Percentiles rank a stretch among this genome's conserved stretches.
Evolutionary conservation across 2,329 filamentous ascomycete genomes (phyloP).

Genomic region (Lachnellula hyalina): DNA sequence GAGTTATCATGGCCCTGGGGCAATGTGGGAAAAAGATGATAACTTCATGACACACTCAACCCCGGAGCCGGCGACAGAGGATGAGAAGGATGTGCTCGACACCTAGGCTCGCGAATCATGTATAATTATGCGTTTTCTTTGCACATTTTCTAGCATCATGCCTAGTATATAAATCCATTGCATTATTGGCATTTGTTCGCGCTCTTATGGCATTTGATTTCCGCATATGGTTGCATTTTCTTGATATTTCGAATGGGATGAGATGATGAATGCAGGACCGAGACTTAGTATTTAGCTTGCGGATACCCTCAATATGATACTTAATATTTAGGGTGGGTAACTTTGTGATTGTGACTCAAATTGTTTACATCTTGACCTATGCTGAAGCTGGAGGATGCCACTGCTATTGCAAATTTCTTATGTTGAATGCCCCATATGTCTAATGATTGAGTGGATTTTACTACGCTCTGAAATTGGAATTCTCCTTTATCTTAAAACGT

Average conservation of each 20-base stretch:
- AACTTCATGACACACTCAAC: conserved; percentile 35
- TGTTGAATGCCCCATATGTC: no score
- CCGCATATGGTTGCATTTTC: neutral
- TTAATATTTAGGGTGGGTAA: neutral
- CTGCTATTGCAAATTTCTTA: no score
- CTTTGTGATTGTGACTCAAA: neutral
- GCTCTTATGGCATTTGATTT: neutral
- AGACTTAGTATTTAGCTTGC: neutral
- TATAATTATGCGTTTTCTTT: conserved; percentile 10
- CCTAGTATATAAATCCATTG: conserved; percentile 3
- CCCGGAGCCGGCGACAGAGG: conserved; percentile 26
- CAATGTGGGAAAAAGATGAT: conserved; percentile 49
- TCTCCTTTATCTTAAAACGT: no score
- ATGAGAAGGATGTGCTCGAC: conserved; percentile 29
- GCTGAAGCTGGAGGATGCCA: no score
- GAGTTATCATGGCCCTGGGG: conserved; percentile 46
- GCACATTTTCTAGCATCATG: conserved; percentile 2
- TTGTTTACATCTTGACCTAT: no score
- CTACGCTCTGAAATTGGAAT: no score
- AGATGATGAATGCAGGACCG: neutral
- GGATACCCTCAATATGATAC: neutral
- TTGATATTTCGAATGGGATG: neutral
- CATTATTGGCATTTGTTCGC: conserved; percentile 2
- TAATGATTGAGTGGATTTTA: no score
- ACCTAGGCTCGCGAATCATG: conserved; percentile 16